Evolutionary conservation across 352 stramenopile genomes (phyloP).

Genomic region (Pelagophyceae sp.): DNA sequence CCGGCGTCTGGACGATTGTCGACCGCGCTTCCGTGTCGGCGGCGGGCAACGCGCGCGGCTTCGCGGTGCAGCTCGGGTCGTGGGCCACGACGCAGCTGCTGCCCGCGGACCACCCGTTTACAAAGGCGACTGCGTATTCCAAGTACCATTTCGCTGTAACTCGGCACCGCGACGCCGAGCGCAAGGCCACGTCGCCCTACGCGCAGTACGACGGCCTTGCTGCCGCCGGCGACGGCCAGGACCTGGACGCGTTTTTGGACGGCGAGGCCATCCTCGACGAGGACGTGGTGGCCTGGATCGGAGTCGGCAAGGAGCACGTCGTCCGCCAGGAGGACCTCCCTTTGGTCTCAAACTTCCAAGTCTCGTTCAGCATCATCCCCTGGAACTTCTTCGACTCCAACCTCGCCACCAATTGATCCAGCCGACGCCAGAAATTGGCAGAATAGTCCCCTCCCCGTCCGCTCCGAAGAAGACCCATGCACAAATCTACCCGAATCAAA

Average conservation of each 20-base stretch:
- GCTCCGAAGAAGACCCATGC: no score
- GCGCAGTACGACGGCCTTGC: not conserved
- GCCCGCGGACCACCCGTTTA: not conserved
- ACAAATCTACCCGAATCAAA: no score
- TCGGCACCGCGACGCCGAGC: not conserved
- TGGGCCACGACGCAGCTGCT: not conserved
- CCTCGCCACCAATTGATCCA: no score
- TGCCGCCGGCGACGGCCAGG: not conserved
- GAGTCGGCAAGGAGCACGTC: not conserved
- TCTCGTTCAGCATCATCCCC: not conserved
- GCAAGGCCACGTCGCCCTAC: not conserved
- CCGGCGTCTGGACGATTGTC: not conserved
- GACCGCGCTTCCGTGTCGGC: not conserved
- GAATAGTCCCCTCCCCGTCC: no score
- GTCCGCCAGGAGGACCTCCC: not conserved
- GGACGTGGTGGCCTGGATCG: not conserved
- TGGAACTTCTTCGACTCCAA: slow-evolving; percentile 2
- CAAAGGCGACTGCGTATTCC: not conserved
- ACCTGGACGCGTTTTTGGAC: not conserved
- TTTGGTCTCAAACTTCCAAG: not conserved
- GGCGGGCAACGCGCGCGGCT: not conserved
- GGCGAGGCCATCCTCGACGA: not conserved
- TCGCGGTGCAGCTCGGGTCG: not conserved
- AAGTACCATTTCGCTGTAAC: not conserved
- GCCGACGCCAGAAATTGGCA: no score